Evolutionary conservation across 1,284 basidiomycete species (phyloP).

Genomic region (Cryptococcus maquisensis): DNA sequence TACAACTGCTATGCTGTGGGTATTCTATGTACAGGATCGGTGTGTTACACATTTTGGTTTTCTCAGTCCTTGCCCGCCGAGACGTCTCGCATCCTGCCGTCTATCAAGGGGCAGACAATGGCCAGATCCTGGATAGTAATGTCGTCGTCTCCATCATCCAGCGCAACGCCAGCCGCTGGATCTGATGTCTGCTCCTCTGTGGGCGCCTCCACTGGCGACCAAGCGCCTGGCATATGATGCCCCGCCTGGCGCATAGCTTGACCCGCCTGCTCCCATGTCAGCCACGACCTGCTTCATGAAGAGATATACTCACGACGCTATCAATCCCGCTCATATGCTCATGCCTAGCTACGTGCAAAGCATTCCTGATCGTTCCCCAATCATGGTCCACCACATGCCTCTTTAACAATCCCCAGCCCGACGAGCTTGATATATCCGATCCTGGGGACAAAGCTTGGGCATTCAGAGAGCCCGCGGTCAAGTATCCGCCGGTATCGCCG

Average conservation of each 20-base stretch:
- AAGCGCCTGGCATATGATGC: conserved; percentile 12
- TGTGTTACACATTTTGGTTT: too few relatives aligned
- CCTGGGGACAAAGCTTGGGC: background rate
- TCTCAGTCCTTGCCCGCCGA: conserved; percentile 5
- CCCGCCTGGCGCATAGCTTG: conserved; percentile 15
- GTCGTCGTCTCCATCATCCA: conserved; percentile 30
- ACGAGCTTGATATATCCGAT: conserved; percentile 4
- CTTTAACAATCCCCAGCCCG: conserved; percentile 43
- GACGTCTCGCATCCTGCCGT: conserved; percentile 64
- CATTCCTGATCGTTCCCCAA: conserved; percentile 56
- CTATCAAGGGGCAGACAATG: conserved; percentile 63
- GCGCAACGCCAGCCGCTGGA: conserved; percentile 11
- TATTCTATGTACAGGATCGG: background rate
- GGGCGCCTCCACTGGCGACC: background rate
- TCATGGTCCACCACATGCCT: conserved; percentile 52
- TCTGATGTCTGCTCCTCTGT: background rate
- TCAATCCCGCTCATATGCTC: conserved; percentile 78
- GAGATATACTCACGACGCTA: conserved; percentile 59
- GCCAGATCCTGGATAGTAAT: conserved; percentile 54
- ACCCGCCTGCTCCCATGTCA: conserved; percentile 6
- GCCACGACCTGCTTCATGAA: background rate
- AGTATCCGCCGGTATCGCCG: too few relatives aligned
- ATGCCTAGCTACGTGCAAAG: conserved; percentile 58
- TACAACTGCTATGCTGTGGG: background rate
- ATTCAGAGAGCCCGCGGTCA: background rate